Evolutionary conservation across 1,284 basidiomycete species (phyloP).

Genomic region (Cryptococcus hybrid): DNA sequence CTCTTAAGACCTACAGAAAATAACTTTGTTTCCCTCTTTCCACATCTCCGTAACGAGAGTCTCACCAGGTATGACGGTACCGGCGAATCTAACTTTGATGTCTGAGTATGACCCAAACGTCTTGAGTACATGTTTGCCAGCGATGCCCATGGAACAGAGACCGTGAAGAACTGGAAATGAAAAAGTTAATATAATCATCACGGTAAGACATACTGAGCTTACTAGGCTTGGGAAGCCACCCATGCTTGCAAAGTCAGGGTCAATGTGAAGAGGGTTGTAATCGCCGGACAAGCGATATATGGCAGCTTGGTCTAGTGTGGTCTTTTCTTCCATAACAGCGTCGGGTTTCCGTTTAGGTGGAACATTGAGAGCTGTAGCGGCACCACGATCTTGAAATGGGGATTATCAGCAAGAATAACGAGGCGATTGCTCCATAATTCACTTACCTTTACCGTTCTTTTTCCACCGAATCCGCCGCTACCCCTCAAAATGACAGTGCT

Average conservation of each 20-base stretch:
- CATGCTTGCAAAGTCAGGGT: conserved; percentile 87
- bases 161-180: conserved; percentile 61
- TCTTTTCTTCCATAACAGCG: conserved; percentile 82
- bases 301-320: conserved; percentile 75
- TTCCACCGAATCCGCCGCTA: conserved; percentile 91
- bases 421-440: neutral
- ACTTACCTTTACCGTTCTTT: conserved; percentile 71
- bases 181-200: neutral
- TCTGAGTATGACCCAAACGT: conserved; percentile 82
- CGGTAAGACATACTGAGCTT: conserved; percentile 13
- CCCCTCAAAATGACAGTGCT: conserved; percentile 92
- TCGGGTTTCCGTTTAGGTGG: conserved; percentile 82
- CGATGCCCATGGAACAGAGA: conserved; percentile 89
- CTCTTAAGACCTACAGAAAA: conserved; percentile 69
- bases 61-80: conserved; percentile 84
- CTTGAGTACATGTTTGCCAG: conserved; percentile 90
- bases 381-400: conserved; percentile 69
- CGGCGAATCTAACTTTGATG: conserved; percentile 85
- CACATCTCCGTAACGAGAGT: conserved; percentile 95
- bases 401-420: neutral
- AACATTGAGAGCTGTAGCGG: conserved; percentile 79
- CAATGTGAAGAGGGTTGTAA: conserved; percentile 88
- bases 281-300: conserved; percentile 89
- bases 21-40: conserved; percentile 89
- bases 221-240: conserved; percentile 92